phyloP scores from a whole-genome alignment of 176 grass and related monocot genomes.

The Olyra latifolia region DNA sequence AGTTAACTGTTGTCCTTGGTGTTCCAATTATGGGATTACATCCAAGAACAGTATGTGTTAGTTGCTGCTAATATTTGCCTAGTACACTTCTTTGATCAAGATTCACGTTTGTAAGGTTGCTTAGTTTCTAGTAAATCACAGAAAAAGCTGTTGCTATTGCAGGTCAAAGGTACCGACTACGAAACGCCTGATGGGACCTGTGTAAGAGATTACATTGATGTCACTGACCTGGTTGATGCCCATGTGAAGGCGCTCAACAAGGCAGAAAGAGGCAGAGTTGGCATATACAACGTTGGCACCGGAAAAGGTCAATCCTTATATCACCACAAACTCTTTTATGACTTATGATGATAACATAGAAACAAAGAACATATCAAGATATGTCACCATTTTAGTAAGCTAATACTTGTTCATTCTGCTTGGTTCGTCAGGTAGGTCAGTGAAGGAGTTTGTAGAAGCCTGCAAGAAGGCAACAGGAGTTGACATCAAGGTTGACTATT shows the following conservation, averaged over 20 bases:
- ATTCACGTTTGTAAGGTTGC: neutral
- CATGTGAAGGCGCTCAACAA: conserved; percentile 93
- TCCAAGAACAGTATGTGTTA: neutral
- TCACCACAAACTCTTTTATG: neutral
- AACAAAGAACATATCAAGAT: neutral
- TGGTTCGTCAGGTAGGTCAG: conserved; percentile 60
- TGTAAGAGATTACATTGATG: conserved; percentile 90
- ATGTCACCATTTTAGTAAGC: neutral
- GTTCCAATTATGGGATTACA: neutral
- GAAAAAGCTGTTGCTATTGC: neutral
- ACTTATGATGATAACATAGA: neutral
- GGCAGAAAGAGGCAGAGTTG: conserved; percentile 68
- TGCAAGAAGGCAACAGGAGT: conserved; percentile 83
- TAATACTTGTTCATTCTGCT: neutral
- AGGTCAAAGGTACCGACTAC: conserved; percentile 95
- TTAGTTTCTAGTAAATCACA: neutral
- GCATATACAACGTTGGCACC: conserved; percentile 97
- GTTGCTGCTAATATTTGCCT: neutral
- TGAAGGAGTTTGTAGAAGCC: conserved; percentile 91
- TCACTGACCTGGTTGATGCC: conserved; percentile 88
- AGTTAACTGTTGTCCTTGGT: neutral
- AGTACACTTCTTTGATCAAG: neutral
- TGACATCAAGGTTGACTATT: conserved; percentile 82
- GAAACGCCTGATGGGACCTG: conserved; percentile 84
- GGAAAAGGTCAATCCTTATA: conserved; percentile 66